Base-by-base conservation (phyloP, 2,329 filamentous ascomycete species). In the Pseudocercospora fijiensis region DNA sequence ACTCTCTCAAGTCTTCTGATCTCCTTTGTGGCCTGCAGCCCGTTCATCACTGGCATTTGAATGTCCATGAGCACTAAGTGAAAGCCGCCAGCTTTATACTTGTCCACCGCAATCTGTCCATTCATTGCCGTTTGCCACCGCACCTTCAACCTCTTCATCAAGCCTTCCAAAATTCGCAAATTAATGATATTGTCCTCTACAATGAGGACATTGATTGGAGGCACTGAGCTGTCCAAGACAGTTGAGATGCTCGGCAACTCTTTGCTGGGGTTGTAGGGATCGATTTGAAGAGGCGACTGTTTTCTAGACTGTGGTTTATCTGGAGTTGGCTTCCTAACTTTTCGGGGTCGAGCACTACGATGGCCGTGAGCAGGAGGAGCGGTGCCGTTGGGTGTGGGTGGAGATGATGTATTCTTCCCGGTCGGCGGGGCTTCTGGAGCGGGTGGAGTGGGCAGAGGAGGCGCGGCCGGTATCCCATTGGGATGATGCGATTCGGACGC, bases 161-260 rank as follows among this genome's bases (percentile, higher is more conserved):
- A 96, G 0, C 93, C 92, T 75, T 97, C 94, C 37, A 99, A 82
- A 9, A 99, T 87, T 73, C 92, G 91, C 70, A 98, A 82, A 75
- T 98, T 99, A 83, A 99, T 98, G 67, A 95, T 92, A 77, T 99
- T 99, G 80, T 99, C 95, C 80, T 99, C 95, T 13, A 99, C 95
- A 65, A 99, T 96, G 49, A 99, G 83, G 7, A 98, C 93, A 71
- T 96, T 98, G 79, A 99, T 98, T 1, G 95, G 94, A 7, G 95
- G 95, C 0, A 98, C 92, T 1, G 88, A 88, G 60, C 88, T 89
- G 70, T 94, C 92, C 27, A 96, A 84, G 71, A 91, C 83, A 45
- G 64, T 70, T 4, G 68, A 69, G 9, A 70, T 65, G 45, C 64
- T 68, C 1, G 67, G 64, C 26, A 70, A 18, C 6, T 62, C 58